These are phyloP conservation scores for Gossypium turneri DNA, from an alignment of 345 rosid species.

Conservation along the genomic window DNA sequence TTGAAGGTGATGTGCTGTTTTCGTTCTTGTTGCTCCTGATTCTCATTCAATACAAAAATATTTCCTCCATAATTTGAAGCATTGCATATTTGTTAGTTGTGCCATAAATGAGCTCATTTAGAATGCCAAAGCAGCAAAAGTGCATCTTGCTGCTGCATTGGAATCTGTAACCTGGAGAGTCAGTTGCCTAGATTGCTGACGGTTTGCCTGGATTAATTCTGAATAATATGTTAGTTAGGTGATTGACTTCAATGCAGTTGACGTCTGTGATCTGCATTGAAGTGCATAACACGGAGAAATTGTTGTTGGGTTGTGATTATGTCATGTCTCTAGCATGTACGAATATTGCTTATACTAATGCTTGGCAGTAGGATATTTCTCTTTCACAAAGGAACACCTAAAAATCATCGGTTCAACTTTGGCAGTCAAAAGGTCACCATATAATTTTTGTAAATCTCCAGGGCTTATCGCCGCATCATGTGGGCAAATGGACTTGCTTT, in stretches of 20 bases:
- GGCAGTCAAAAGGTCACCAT: not conserved
- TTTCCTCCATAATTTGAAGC: not conserved
- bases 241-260: too few species aligned
- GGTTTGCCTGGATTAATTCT: not conserved
- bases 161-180: not conserved
- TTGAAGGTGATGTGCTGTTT: not conserved
- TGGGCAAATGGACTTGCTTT: conserved; percentile 48
- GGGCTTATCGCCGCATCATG: conserved; percentile 71
- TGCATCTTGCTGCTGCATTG: not conserved
- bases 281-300: not conserved
- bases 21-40: not conserved
- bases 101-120: too few species aligned
- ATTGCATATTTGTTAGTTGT: not conserved
- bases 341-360: not conserved
- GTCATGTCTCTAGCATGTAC: not conserved
- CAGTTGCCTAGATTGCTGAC: not conserved
- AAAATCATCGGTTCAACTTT: not conserved
- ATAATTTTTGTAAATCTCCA: conserved; percentile 19
- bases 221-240: not conserved
- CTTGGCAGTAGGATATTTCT: not conserved
- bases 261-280: too few species aligned
- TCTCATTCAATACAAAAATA: not conserved
- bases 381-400: not conserved
- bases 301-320: not conserved
- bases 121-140: too few species aligned